These are phyloP conservation scores for Clarireedia hainanense DNA, from an alignment of 2,329 filamentous ascomycete species.

Conservation along the genomic window DNA sequence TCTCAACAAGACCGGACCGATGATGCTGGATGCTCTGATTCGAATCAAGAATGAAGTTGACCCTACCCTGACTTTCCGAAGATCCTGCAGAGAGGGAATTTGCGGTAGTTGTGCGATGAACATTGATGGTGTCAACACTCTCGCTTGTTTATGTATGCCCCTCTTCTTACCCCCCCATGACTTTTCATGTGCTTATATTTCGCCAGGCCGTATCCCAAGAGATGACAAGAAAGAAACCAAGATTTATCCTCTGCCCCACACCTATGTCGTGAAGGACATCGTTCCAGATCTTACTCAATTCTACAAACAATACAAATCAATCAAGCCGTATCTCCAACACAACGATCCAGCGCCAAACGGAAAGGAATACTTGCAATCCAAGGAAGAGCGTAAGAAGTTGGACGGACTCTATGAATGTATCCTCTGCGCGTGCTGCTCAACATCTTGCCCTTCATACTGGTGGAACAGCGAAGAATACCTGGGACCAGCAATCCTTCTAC, in stretches of 20 bases:
- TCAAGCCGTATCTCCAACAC: slow-evolving; percentile 96
- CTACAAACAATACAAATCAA: slow-evolving; percentile 99
- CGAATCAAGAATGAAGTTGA: slow-evolving; percentile 99
- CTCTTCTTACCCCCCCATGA: background rate
- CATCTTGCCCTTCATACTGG: slow-evolving; percentile 99
- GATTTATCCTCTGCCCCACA: slow-evolving; percentile 97
- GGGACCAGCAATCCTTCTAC: slow-evolving; percentile 88
- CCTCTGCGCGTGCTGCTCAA: slow-evolving; percentile 97
- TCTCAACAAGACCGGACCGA: slow-evolving; percentile 97
- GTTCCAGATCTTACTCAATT: slow-evolving; percentile 97
- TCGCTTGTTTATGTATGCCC: slow-evolving; percentile 87
- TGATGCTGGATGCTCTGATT: slow-evolving; percentile 95
- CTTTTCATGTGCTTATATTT: slow-evolving; percentile 23
- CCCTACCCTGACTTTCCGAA: slow-evolving; percentile 89
- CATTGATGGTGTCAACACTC: slow-evolving; percentile 96
- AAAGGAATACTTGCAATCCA: slow-evolving; percentile 84
- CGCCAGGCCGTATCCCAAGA: slow-evolving; percentile 79
- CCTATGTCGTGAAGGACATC: slow-evolving; percentile 98
- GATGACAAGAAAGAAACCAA: slow-evolving; percentile 75
- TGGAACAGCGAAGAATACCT: slow-evolving; percentile 99
- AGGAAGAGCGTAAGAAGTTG: slow-evolving; percentile 85
- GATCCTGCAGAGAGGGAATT: slow-evolving; percentile 96
- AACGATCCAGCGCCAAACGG: slow-evolving; percentile 78
- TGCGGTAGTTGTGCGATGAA: slow-evolving; percentile 99
- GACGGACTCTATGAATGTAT: slow-evolving; percentile 99